Base-by-base conservation (phyloP, 2,329 filamentous ascomycete genomes). In the Fusarium austroafricanum region DNA sequence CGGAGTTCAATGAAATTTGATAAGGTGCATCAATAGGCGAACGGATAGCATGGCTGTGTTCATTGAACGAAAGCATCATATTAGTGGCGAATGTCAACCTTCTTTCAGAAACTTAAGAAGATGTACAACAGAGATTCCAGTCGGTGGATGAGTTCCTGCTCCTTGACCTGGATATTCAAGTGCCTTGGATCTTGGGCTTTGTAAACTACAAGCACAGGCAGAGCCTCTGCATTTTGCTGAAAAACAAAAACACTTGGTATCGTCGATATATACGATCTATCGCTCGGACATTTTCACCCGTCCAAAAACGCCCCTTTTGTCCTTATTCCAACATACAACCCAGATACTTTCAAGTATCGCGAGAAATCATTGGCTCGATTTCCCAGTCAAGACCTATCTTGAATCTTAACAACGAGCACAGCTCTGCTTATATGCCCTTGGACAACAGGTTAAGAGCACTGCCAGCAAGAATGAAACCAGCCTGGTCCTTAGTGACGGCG, bases 381-480 rank as follows among this genome's bases (percentile, higher is more conserved):
- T 39, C 37, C 26, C 15, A 35, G 15, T n/a, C 12, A 51, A 18
- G 26, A 8, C 8, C 20, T 15, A 52, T 44, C 18, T 18, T 31
- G 17, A 52, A 29, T 15, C 18, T 44, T 20, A 18, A 10, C 9
- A 43, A 52, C 43, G 26, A 21, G 49, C 20, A 11, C 21, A 33
- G 17, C 50, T 51, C 31, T 39, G 15, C n/a, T 65, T 69, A 79
- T 12, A 75, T 46, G 3, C 78, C 74, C 84, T 90, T 90, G 44
- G 94, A 92, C 73, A 99, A 81, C 79, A 98, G 77, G 80, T 99
- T 99, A 81, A 99, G 80, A 40, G 96, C 96, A 79, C 93, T 97
- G 5, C 96, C 96, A 1, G 96, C 96, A 50, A 99, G 83, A 68
- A 99, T 93, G 76, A 98, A 99, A 1, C 87, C 89, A 64, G 92